A percentile compares a stretch with the other conserved stretches of the same genome.
These are phyloP conservation scores for Macrolepiota albuminosa DNA, from an alignment of 768 basidiomycete species.

Conservation along the genomic window DNA sequence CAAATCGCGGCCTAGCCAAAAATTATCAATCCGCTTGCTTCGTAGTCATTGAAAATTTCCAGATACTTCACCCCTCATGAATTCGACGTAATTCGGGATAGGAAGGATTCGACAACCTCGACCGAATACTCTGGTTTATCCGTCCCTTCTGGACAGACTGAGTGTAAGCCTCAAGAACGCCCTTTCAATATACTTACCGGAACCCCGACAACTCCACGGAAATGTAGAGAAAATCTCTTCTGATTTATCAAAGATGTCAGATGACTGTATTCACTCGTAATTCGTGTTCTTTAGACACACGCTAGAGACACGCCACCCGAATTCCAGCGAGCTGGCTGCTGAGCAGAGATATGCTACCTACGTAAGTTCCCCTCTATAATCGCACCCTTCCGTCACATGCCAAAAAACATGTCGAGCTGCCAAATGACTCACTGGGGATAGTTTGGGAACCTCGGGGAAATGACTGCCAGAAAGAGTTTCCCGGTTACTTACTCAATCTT, in stretches of 20 bases:
- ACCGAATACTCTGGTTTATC: constrained; percentile 19
- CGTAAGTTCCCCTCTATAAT: constrained; percentile 11
- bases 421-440: constrained; percentile 6
- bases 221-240: neutral
- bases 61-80: neutral
- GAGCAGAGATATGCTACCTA: neutral
- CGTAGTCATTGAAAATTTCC: neutral
- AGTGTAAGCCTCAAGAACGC: neutral
- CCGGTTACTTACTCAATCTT: neutral
- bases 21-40: constrained; percentile 8
- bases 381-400: constrained; percentile 6
- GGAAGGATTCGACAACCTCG: constrained; percentile 5
- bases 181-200: neutral
- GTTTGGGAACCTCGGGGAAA: neutral
- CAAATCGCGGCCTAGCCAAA: neutral
- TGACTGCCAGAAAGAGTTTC: neutral
- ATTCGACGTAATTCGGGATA: constrained; percentile 12
- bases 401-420: neutral
- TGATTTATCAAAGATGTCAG: neutral
- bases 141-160: constrained; percentile 6
- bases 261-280: neutral
- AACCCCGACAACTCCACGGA: constrained; percentile 9
- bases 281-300: neutral
- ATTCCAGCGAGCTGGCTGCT: neutral
- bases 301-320: constrained; percentile 1